Evolutionary conservation across 345 rosid species (phyloP), one percentile per base, ranked within the genome.

Genomic region (Tarenaya hassleriana): DNA sequence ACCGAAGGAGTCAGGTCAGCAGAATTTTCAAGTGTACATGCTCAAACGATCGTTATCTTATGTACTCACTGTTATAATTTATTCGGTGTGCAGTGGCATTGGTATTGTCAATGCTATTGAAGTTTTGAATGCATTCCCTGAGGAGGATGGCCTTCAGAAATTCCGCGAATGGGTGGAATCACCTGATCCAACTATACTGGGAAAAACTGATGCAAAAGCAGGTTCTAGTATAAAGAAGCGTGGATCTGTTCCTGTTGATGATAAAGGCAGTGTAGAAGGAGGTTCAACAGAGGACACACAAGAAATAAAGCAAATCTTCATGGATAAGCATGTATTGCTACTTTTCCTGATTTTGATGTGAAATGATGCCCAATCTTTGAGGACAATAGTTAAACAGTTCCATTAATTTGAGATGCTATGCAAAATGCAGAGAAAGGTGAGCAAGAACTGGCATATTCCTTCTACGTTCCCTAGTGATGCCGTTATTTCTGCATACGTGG

Each of bases 391-490:
- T n/a, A n/a, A n/a, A 24, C 38, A 37, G 27, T 55, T 48, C 12
- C 13, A 11, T 52, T 35, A 5, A 37, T 40, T 16, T 61, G 13
- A 64, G 18, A 59, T 18, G 16, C 31, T 1, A 31, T 54, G 34
- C 56, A n/a, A 39, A 60, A 47, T 56, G 16, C 68, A 91, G 98
- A 84, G 98, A 73, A 91, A 91, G 56, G 94, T 87, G 66, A 91
- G 98, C 86, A 91, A 91, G 75, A 91, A 91, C 67, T 91, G 98
- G 98, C 87, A 91, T 61, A 68, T 91, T 67, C 95, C 98, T 47
- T 50, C 77, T 31, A 75, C 85, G 56, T 91, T 91, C 64, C 98
- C 98, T 24, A 91, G 96, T 64, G 96, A 81, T 64, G 80, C 73
- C 1, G 96, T 91, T 67, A 72, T 70, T 59, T 74, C 85, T 56